A percentile compares a stretch with the other conserved stretches of the same genome.
Conservation (phyloP, 371 early-diverging fungal genomes). For the Mortierella sp. region DNA sequence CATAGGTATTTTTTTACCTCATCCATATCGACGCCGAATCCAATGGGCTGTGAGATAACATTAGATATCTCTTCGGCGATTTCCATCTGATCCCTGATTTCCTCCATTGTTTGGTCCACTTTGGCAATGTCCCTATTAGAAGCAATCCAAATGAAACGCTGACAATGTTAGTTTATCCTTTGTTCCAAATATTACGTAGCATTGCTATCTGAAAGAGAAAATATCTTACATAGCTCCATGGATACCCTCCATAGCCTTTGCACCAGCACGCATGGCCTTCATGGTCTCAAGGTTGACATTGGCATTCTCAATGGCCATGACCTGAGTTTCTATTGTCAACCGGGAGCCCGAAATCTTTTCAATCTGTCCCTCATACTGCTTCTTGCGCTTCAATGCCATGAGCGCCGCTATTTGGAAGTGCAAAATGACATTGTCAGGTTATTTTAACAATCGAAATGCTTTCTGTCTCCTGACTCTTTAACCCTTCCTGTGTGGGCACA, state of each 20-base stretch:
- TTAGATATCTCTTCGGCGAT: conserved; percentile 95
- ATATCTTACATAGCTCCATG: conserved; percentile 89
- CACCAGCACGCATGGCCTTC: conserved; percentile 95
- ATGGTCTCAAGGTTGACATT: conserved; percentile 97
- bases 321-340: conserved; percentile 95
- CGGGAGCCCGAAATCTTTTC: conserved; percentile 91
- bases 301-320: conserved; percentile 96
- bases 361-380: conserved; percentile 86
- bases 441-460: neutral
- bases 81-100: conserved; percentile 97
- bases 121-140: conserved; percentile 88
- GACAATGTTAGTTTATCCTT: neutral
- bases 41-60: conserved; percentile 92
- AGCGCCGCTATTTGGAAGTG: conserved; percentile 77
- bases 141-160: neutral
- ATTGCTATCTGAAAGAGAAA: neutral
- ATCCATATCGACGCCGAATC: conserved; percentile 89
- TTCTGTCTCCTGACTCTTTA: conserved; percentile 1
- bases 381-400: conserved; percentile 95
- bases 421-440: conserved; percentile 8
- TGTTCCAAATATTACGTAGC: conserved; percentile 7
- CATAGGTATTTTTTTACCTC: conserved; percentile 69
- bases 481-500: neutral
- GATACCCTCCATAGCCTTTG: conserved; percentile 94
- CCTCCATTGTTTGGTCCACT: conserved; percentile 97